These are phyloP conservation scores for Colletotrichum nymphaeae DNA, from an alignment of 2,329 filamentous ascomycete genomes.

Conservation along the genomic window DNA sequence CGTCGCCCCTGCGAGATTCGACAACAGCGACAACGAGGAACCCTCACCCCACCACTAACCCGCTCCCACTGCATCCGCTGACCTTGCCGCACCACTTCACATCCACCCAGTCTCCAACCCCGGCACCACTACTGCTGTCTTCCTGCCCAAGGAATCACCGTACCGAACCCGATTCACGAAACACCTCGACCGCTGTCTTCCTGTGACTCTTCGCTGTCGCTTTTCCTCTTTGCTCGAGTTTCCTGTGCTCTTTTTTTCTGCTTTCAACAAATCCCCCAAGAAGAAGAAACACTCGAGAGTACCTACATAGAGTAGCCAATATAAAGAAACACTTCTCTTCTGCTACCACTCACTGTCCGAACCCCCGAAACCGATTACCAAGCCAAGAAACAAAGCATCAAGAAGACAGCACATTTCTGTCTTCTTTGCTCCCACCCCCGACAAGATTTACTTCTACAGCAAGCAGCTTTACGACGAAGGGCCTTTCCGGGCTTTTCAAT, in stretches of 20 bases:
- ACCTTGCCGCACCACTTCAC: constrained; percentile 13
- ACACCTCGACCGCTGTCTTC: constrained; percentile 12
- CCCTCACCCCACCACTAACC: constrained; percentile 26
- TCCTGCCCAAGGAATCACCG: constrained; percentile 28
- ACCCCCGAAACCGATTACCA: constrained; percentile 18
- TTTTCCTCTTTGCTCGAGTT: constrained; percentile 16
- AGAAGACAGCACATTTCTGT: constrained; percentile 8
- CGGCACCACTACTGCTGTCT: constrained; percentile 22
- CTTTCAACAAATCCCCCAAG: neutral
- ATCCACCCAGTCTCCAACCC: constrained; percentile 17
- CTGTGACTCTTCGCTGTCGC: constrained; percentile 13
- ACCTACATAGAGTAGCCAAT: constrained; percentile 33
- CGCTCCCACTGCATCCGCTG: constrained; percentile 26
- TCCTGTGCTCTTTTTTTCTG: constrained; percentile 17
- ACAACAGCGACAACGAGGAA: neutral
- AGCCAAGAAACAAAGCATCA: constrained; percentile 1
- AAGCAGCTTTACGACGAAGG: constrained; percentile 18
- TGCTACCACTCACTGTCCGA: constrained; percentile 22
- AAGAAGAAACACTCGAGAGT: constrained; percentile 14
- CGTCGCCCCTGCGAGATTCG: neutral
- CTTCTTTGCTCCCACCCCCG: neutral
- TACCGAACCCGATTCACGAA: constrained; percentile 22
- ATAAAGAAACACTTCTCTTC: constrained; percentile 33
- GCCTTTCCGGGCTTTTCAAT: neutral
- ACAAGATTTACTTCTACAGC: constrained; percentile 25